phyloP scores from a whole-genome alignment of 2,329 filamentous ascomycete genomes.

The Celoporthe dispersa region DNA sequence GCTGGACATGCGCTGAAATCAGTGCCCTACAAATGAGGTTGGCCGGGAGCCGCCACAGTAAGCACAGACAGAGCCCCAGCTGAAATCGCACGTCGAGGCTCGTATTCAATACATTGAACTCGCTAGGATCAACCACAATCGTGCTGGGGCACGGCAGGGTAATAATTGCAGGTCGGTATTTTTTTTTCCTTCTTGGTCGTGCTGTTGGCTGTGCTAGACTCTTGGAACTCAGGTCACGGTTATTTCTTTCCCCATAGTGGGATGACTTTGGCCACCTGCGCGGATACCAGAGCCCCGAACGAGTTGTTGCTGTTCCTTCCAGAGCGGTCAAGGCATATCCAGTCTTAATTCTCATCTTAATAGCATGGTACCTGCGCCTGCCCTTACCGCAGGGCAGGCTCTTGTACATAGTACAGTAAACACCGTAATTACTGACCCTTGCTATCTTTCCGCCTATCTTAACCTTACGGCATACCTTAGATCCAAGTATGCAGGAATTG shows the following conservation, averaged over 20 bases:
- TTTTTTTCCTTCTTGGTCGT: not conserved
- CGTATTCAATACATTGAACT: not conserved
- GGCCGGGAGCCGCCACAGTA: not conserved
- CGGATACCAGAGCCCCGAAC: not conserved
- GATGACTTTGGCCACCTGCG: not conserved
- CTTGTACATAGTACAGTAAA: not conserved
- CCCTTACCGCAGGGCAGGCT: not conserved
- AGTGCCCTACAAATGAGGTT: not conserved
- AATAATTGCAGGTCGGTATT: not conserved
- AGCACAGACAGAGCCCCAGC: not conserved
- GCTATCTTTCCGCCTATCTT: conserved; percentile 25
- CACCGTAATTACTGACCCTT: not conserved
- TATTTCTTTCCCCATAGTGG: not conserved
- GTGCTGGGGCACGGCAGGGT: too few species aligned
- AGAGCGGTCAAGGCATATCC: not conserved
- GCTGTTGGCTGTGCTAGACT: not conserved
- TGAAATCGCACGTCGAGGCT: not conserved
- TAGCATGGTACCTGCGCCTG: not conserved
- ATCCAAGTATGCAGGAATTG: not conserved
- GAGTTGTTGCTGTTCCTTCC: not conserved
- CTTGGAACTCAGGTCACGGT: not conserved
- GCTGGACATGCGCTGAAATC: not conserved
- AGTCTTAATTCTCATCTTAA: not conserved
- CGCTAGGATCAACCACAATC: not conserved
- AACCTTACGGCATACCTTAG: conserved; percentile 21